Conservation (phyloP, 805 yeast species). For the Candida orba region DNA sequence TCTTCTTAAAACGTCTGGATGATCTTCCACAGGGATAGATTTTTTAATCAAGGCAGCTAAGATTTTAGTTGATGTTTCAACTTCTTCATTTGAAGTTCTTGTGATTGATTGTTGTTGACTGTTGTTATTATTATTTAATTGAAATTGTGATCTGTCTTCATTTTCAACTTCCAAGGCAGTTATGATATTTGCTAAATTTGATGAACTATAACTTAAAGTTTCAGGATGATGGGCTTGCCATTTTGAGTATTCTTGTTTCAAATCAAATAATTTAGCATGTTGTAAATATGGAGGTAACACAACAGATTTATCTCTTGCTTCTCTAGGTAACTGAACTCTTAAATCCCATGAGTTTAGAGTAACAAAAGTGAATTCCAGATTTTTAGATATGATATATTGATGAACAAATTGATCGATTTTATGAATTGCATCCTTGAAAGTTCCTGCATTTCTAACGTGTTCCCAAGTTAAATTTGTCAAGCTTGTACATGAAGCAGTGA, state of each 20-base stretch:
- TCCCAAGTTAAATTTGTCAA: slow-evolving; percentile 54
- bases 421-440: slow-evolving; percentile 56
- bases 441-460: slow-evolving; percentile 46
- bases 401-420: slow-evolving; percentile 46
- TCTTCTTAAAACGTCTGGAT: slow-evolving; percentile 49
- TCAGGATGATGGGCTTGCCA: slow-evolving; percentile 66
- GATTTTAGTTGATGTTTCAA: slow-evolving; percentile 36
- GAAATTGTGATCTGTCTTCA: slow-evolving; percentile 11
- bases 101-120: slow-evolving; percentile 18
- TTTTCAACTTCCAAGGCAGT: slow-evolving; percentile 25
- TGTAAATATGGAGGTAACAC: slow-evolving; percentile 68
- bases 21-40: slow-evolving; percentile 41
- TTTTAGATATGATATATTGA: slow-evolving; percentile 32
- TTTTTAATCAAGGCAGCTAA: slow-evolving; percentile 41
- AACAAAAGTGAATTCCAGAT: slow-evolving; percentile 55
- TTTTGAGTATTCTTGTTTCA: slow-evolving; percentile 62
- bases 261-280: slow-evolving; percentile 70
- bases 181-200: slow-evolving; percentile 23
- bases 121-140: slow-evolving; percentile 8
- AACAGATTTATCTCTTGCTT: slow-evolving; percentile 70
- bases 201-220: slow-evolving; percentile 24
- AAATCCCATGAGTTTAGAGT: slow-evolving; percentile 64
- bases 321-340: slow-evolving; percentile 71
- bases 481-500: slow-evolving; percentile 49
- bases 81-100: slow-evolving; percentile 40